A percentile compares a stretch with the other conserved stretches of the same genome.
These are phyloP conservation scores for Pleurotus djamor DNA, from an alignment of 768 basidiomycete species.

Conservation along the genomic window DNA sequence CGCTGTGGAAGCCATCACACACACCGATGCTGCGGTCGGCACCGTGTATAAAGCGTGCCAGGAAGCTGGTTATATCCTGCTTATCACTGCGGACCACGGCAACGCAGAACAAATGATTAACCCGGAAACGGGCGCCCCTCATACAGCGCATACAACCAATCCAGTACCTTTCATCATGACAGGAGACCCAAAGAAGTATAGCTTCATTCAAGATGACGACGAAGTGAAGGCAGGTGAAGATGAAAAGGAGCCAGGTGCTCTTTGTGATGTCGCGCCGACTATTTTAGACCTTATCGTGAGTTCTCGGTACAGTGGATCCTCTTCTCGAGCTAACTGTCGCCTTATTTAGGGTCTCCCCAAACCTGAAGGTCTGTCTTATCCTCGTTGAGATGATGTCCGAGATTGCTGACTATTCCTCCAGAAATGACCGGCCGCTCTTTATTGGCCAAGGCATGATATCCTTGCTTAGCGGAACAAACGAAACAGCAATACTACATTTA, in stretches of 20 bases:
- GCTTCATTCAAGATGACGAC: constrained; percentile 46
- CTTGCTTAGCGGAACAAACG: not conserved
- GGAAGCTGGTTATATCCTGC: constrained; percentile 80
- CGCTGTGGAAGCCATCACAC: constrained; percentile 81
- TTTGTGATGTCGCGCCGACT: constrained; percentile 92
- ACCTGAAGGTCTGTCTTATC: constrained; percentile 55
- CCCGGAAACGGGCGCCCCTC: constrained; percentile 77
- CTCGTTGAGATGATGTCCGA: constrained; percentile 3
- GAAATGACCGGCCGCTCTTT: constrained; percentile 65
- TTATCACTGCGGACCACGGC: constrained; percentile 92
- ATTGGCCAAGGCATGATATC: constrained; percentile 24
- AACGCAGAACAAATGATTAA: constrained; percentile 96
- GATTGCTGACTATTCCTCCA: constrained; percentile 12
- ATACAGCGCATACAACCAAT: constrained; percentile 92
- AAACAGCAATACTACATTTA: not conserved
- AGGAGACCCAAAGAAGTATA: constrained; percentile 53
- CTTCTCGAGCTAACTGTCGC: not conserved
- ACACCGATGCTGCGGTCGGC: constrained; percentile 89
- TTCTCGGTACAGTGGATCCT: not conserved
- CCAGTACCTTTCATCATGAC: constrained; percentile 90
- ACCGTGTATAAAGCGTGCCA: constrained; percentile 85
- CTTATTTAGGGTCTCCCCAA: constrained; percentile 51
- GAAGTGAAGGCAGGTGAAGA: constrained; percentile 44
- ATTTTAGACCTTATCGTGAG: constrained; percentile 69
- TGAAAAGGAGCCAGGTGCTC: constrained; percentile 65